phyloP scores from a whole-genome alignment of 1,139 yeast species.

The Lodderomyces parapsilosis region DNA sequence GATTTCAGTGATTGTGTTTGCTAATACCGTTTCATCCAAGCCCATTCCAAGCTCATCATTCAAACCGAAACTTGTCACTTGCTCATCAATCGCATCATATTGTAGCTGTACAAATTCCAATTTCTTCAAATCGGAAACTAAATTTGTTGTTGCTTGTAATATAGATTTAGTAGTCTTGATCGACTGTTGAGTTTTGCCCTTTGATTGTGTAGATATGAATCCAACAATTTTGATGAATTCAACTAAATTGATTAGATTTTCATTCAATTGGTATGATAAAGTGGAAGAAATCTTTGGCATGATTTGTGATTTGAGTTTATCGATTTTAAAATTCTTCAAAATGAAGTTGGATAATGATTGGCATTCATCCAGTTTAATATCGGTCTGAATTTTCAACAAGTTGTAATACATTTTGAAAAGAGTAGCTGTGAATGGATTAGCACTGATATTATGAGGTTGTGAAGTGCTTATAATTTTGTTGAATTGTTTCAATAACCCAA shows the following conservation, averaged over 20 bases:
- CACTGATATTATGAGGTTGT: conserved; percentile 18
- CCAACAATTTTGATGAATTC: conserved; percentile 27
- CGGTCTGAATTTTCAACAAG: conserved; percentile 24
- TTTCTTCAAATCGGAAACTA: conserved; percentile 16
- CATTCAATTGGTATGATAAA: conserved; percentile 23
- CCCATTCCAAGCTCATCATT: conserved; percentile 14
- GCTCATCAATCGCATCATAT: conserved; percentile 15
- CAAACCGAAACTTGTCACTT: conserved; percentile 10
- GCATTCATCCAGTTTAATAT: conserved; percentile 22
- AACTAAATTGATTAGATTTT: conserved; percentile 21
- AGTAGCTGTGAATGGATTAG: conserved; percentile 16
- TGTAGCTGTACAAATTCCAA: conserved; percentile 16
- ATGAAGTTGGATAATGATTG: conserved; percentile 30
- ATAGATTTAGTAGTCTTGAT: background rate
- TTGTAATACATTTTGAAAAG: conserved; percentile 24
- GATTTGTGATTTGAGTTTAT: conserved; percentile 20
- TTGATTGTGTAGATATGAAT: conserved; percentile 9
- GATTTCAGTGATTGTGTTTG: conserved; percentile 10
- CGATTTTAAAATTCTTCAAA: conserved; percentile 30
- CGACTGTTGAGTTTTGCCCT: conserved; percentile 2
- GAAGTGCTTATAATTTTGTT: conserved; percentile 19
- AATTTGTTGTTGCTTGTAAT: conserved; percentile 4
- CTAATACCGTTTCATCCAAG: background rate
- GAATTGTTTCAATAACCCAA: conserved; percentile 21
- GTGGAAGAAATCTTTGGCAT: conserved; percentile 14